A percentile compares a stretch with the other conserved stretches of the same genome.
phyloP scores from a whole-genome alignment of 441 rosid genomes.

The Mallotus repandus region DNA sequence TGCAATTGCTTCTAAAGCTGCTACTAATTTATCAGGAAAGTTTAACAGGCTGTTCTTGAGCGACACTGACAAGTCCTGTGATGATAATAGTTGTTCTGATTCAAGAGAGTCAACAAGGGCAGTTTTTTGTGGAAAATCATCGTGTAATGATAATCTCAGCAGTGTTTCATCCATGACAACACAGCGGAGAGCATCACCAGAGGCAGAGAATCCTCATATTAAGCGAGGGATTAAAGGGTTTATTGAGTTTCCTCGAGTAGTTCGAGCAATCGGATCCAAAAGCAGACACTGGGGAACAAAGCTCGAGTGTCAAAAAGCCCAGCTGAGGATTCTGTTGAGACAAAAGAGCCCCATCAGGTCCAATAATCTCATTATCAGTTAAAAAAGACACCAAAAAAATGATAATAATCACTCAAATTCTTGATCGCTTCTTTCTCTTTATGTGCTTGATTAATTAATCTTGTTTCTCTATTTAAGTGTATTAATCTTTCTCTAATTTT shows the following conservation, averaged over 20 bases:
- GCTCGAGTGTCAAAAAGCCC: conserved; percentile 79
- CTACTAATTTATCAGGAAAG: conserved; percentile 29
- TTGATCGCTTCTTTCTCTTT: not conserved
- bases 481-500: not conserved
- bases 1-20: conserved; percentile 9
- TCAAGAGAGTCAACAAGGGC: conserved; percentile 26
- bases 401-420: not conserved
- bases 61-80: conserved; percentile 27
- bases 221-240: conserved; percentile 85
- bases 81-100: conserved; percentile 11
- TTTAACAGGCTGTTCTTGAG: conserved; percentile 32
- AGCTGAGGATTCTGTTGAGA: conserved; percentile 53
- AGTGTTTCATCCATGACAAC: conserved; percentile 22
- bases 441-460: conserved; percentile 12
- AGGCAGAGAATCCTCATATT: conserved; percentile 77
- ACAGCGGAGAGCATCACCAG: conserved; percentile 39
- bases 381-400: not conserved
- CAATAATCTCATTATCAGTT: conserved; percentile 35
- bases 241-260: conserved; percentile 74
- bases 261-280: conserved; percentile 65
- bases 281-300: conserved; percentile 75
- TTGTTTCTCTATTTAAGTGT: not conserved
- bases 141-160: conserved; percentile 21
- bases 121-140: conserved; percentile 20
- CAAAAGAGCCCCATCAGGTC: conserved; percentile 54